These are phyloP conservation scores for Candolleomyces eurysporus DNA, from an alignment of 768 basidiomycete genomes.

Conservation along the genomic window DNA sequence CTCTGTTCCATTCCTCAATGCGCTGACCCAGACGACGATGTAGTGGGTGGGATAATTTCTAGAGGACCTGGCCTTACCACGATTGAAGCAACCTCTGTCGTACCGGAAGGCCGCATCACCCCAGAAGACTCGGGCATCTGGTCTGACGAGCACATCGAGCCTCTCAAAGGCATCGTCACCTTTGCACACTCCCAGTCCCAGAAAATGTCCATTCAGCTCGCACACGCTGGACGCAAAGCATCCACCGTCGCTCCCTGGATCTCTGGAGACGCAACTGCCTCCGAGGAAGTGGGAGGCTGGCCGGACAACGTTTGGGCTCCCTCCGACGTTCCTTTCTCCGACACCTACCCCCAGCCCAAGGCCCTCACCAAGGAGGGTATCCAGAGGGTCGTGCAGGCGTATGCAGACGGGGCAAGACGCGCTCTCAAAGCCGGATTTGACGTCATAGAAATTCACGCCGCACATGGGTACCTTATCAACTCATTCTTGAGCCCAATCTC, in stretches of 20 bases:
- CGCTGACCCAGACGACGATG: constrained; percentile 1
- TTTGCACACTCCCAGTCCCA: constrained; percentile 73
- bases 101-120: constrained; percentile 60
- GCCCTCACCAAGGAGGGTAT: constrained; percentile 59
- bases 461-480: constrained; percentile 60
- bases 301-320: constrained; percentile 57
- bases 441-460: constrained; percentile 61
- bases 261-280: constrained; percentile 24
- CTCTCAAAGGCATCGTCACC: constrained; percentile 49
- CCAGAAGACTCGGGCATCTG: constrained; percentile 66
- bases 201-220: constrained; percentile 72
- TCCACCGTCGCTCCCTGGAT: constrained; percentile 66
- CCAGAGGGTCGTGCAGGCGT: constrained; percentile 54
- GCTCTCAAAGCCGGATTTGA: constrained; percentile 61
- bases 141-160: constrained; percentile 53
- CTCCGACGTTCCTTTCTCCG: constrained; percentile 44
- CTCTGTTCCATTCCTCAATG: constrained; percentile 17
- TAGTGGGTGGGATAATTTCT: constrained; percentile 53
- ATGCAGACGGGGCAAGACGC: constrained; percentile 47
- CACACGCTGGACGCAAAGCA: constrained; percentile 77
- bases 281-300: constrained; percentile 45
- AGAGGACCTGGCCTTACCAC: constrained; percentile 57
- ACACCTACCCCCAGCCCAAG: constrained; percentile 49
- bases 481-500: constrained; percentile 57
- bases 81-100: constrained; percentile 67